A percentile compares a stretch with the other conserved stretches of the same genome.
Conservation (phyloP, 2,329 filamentous ascomycete species). For the Cladosporium oxysporum region DNA sequence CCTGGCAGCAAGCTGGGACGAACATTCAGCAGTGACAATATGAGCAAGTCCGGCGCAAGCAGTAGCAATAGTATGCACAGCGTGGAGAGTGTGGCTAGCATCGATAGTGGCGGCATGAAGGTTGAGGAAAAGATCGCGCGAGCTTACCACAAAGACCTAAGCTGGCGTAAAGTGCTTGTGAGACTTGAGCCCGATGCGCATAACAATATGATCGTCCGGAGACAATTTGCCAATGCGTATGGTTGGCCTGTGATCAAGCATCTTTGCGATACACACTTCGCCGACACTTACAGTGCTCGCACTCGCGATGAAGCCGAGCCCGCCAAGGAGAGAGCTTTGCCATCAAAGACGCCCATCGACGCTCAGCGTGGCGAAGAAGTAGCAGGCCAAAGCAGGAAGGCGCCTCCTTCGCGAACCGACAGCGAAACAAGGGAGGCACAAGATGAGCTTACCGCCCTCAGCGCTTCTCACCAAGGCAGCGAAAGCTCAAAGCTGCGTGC, state of each 20-base stretch:
- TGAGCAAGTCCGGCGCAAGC: slow-evolving; percentile 42
- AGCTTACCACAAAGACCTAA: slow-evolving; percentile 86
- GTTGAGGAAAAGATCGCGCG: slow-evolving; percentile 98
- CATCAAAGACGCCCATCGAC: slow-evolving; percentile 54
- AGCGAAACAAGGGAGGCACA: slow-evolving; percentile 53
- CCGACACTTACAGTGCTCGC: slow-evolving; percentile 66
- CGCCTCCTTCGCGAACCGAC: slow-evolving; percentile 44
- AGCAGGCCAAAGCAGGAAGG: slow-evolving; percentile 42
- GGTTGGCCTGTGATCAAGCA: slow-evolving; percentile 98
- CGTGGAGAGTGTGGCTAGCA: slow-evolving; percentile 57
- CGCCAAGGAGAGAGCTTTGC: slow-evolving; percentile 68
- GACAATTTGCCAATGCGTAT: slow-evolving; percentile 96
- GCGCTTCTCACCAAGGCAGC: slow-evolving; percentile 30
- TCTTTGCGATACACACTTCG: slow-evolving; percentile 91
- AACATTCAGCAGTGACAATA: slow-evolving; percentile 37
- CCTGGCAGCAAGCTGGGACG: slow-evolving; percentile 33
- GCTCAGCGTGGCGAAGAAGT: slow-evolving; percentile 41
- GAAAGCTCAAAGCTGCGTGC: slow-evolving; percentile 30
- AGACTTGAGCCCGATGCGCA: slow-evolving; percentile 95
- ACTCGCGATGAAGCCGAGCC: slow-evolving; percentile 68
- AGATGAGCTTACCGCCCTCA: slow-evolving; percentile 43
- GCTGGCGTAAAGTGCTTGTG: slow-evolving; percentile 96
- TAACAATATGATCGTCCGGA: slow-evolving; percentile 95
- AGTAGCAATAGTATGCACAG: slow-evolving; percentile 49
- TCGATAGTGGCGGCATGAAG: slow-evolving; percentile 70